These are phyloP conservation scores for Globisporangium heterothallicum DNA, from an alignment of 352 stramenopile genomes.

Conservation along the genomic window DNA sequence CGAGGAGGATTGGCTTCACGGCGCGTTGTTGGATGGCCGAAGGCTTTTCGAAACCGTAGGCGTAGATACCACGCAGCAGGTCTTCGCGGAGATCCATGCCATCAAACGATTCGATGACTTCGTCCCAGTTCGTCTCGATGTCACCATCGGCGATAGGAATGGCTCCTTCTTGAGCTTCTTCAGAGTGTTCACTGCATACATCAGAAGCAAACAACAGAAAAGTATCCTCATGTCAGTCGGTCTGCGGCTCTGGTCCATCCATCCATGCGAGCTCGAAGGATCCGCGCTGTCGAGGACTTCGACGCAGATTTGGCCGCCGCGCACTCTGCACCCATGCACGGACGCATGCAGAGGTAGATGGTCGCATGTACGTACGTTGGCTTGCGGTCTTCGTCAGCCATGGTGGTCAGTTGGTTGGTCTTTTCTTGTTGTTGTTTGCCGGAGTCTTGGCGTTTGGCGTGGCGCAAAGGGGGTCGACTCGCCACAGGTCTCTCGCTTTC, in stretches of 20 bases:
- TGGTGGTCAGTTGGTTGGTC: slow-evolving; percentile 28
- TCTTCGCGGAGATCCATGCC: slow-evolving; percentile 98
- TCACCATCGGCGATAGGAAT: slow-evolving; percentile 87
- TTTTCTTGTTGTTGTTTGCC: slow-evolving; percentile 17
- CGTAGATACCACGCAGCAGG: slow-evolving; percentile 99
- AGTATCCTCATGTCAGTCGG: neutral
- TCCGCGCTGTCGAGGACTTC: neutral
- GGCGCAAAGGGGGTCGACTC: slow-evolving; percentile 9
- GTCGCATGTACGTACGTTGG: slow-evolving; percentile 33
- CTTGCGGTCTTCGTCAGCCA: slow-evolving; percentile 83
- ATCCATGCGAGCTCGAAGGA: too few species aligned
- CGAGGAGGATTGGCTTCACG: slow-evolving; percentile 97
- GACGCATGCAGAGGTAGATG: neutral
- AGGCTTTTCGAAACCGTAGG: slow-evolving; percentile 99
- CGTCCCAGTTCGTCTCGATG: slow-evolving; percentile 98
- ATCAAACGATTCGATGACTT: slow-evolving; percentile 98
- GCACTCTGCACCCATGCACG: slow-evolving; percentile 1
- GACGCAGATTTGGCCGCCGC: too few species aligned
- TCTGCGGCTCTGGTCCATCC: too few species aligned
- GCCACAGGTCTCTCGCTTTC: slow-evolving; percentile 6
- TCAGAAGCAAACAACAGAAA: neutral
- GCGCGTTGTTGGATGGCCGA: slow-evolving; percentile 99
- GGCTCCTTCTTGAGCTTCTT: slow-evolving; percentile 64
- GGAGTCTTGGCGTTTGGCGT: slow-evolving; percentile 22
- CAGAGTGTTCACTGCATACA: slow-evolving; percentile 35